These are phyloP conservation scores for Triticum monococcum DNA, from an alignment of 176 grass and related monocot species.

Conservation along the genomic window DNA sequence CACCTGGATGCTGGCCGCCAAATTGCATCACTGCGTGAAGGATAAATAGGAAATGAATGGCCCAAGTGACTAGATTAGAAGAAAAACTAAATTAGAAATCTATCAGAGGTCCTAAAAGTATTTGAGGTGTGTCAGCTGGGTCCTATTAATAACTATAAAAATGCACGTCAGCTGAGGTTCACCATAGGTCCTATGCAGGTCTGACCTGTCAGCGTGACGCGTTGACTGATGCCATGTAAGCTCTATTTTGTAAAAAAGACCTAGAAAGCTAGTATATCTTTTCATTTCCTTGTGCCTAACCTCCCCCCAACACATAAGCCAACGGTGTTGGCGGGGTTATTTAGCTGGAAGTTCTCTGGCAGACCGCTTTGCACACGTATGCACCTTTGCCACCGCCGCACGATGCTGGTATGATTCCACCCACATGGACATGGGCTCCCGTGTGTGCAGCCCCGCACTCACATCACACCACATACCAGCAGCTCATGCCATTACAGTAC, in stretches of 20 bases:
- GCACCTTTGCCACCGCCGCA: conserved; percentile 51
- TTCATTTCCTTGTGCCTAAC: background rate
- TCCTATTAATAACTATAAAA: background rate
- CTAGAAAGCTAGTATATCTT: background rate
- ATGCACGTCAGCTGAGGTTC: background rate
- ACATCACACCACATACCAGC: conserved; percentile 57
- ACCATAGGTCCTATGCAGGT: background rate
- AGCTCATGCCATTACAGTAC: conserved; percentile 73
- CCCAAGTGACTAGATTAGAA: conserved; percentile 14
- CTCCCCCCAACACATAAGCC: background rate
- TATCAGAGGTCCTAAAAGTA: background rate
- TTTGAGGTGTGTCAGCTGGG: background rate
- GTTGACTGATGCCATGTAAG: background rate
- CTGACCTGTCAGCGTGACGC: background rate
- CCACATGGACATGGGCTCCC: conserved; percentile 79
- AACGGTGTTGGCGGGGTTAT: background rate
- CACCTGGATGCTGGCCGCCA: conserved; percentile 74
- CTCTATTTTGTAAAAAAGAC: background rate
- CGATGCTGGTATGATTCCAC: conserved; percentile 63
- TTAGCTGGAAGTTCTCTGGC: background rate
- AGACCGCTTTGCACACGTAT: conserved; percentile 53
- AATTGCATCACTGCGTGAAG: conserved; percentile 84
- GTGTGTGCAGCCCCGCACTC: conserved; percentile 48
- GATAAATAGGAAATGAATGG: background rate
- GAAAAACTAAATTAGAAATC: background rate